A percentile compares a stretch with the other conserved stretches of the same genome.
Conservation (phyloP, 192 early-diverging fungal species). For the Linnemannia zychae region DNA sequence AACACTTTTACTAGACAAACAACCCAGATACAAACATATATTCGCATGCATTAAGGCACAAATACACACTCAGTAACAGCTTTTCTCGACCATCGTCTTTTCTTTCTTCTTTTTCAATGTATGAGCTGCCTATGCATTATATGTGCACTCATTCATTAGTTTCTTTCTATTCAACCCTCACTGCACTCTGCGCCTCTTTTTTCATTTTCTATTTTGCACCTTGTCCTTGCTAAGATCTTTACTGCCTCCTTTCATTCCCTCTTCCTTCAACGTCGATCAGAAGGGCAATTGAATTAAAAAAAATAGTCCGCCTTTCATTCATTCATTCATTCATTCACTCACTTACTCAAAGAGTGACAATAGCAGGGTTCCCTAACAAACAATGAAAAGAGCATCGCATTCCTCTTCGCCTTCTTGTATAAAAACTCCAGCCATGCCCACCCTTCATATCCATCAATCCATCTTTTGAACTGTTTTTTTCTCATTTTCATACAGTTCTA, state of each 20-base stretch:
- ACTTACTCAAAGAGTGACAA: not conserved
- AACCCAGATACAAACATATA: not conserved
- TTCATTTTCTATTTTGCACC: not conserved
- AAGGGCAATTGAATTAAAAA: not conserved
- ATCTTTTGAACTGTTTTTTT: not conserved
- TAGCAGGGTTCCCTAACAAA: not conserved
- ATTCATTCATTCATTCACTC: not conserved
- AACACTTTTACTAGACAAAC: not conserved
- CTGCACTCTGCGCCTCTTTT: not conserved
- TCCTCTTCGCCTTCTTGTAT: not conserved
- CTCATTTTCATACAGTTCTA: not conserved
- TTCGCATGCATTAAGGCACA: not conserved
- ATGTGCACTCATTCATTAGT: not conserved
- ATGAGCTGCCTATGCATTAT: not conserved
- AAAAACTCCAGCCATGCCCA: slow-evolving; percentile 6
- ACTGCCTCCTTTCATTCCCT: not conserved
- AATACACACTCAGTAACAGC: not conserved
- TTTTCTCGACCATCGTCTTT: not conserved
- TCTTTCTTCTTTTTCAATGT: not conserved
- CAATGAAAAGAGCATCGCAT: not conserved
- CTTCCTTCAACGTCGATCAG: not conserved
- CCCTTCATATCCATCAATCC: not conserved
- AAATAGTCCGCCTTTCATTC: not conserved
- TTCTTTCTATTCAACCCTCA: not conserved
- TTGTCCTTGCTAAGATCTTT: not conserved